Percentiles rank a stretch among this genome's conserved stretches.
Evolutionary conservation across 768 basidiomycete species (phyloP).

Genomic region (Cyclocybe cylindracea): DNA sequence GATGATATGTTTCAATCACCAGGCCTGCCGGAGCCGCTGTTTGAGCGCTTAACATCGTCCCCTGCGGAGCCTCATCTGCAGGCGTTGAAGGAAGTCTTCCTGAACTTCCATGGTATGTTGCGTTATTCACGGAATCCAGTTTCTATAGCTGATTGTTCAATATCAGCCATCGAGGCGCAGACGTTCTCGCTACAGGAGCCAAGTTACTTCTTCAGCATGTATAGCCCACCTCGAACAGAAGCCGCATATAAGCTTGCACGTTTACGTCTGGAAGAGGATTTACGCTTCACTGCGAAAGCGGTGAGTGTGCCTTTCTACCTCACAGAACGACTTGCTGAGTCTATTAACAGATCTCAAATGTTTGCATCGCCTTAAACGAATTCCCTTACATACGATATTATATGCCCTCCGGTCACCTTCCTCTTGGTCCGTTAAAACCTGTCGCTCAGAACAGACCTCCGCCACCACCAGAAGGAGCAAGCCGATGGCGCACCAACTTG

Average conservation of each 20-base stretch:
- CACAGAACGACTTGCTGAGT: neutral
- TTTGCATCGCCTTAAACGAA: slow-evolving; percentile 89
- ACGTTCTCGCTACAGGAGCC: slow-evolving; percentile 81
- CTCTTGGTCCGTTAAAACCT: slow-evolving; percentile 82
- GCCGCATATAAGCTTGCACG: slow-evolving; percentile 66
- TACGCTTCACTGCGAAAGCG: slow-evolving; percentile 72
- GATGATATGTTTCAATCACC: neutral
- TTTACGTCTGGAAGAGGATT: slow-evolving; percentile 83
- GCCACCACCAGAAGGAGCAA: slow-evolving; percentile 60
- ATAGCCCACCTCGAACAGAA: slow-evolving; percentile 79
- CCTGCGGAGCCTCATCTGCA: slow-evolving; percentile 78
- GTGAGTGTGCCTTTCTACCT: slow-evolving; percentile 38
- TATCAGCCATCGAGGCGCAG: slow-evolving; percentile 80
- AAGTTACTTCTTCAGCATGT: slow-evolving; percentile 83
- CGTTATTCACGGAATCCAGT: neutral
- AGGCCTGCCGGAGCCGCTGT: slow-evolving; percentile 81
- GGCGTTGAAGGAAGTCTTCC: slow-evolving; percentile 80
- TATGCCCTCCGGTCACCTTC: slow-evolving; percentile 76
- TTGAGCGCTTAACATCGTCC: slow-evolving; percentile 73
- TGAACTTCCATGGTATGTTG: slow-evolving; percentile 89
- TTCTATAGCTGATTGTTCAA: slow-evolving; percentile 3
- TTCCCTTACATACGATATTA: slow-evolving; percentile 95
- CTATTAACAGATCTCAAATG: slow-evolving; percentile 69
- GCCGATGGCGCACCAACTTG: slow-evolving; percentile 81
- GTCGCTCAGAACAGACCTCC: slow-evolving; percentile 63